Percentiles rank a stretch among this genome's conserved stretches.
These are phyloP conservation scores for Dryas drummondii DNA, from an alignment of 306 rosid species.

Conservation along the genomic window DNA sequence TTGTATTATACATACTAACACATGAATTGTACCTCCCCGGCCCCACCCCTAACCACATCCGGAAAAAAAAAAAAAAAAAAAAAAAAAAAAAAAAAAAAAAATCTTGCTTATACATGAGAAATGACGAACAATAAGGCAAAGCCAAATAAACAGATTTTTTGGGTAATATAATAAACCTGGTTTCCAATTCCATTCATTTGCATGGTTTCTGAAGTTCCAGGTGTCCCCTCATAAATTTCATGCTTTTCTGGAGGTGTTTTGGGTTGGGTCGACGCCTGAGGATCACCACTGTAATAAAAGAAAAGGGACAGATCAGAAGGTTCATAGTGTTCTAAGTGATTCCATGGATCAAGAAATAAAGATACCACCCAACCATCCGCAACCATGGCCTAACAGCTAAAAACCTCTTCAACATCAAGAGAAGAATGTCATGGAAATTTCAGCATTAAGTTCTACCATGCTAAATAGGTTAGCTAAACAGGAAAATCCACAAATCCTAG, in stretches of 20 bases:
- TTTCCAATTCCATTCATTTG: slow-evolving; percentile 36
- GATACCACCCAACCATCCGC: background rate
- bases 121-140: background rate
- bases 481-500: background rate
- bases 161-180: slow-evolving; percentile 35
- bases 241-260: slow-evolving; percentile 35
- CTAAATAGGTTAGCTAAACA: background rate
- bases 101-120: background rate
- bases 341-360: slow-evolving; percentile 20
- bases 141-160: background rate
- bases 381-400: background rate
- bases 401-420: slow-evolving; percentile 5
- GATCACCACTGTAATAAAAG: slow-evolving; percentile 38
- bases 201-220: slow-evolving; percentile 35
- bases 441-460: background rate
- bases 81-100: background rate
- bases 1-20: background rate
- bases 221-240: slow-evolving; percentile 49
- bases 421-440: background rate
- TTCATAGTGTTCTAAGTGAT: background rate
- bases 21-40: background rate
- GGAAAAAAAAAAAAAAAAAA: background rate
- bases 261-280: slow-evolving; percentile 35
- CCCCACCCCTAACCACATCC: background rate
- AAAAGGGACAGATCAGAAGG: slow-evolving; percentile 22